Base-by-base conservation (phyloP, 768 basidiomycete genomes). In the Fibroporia radiculosa region DNA sequence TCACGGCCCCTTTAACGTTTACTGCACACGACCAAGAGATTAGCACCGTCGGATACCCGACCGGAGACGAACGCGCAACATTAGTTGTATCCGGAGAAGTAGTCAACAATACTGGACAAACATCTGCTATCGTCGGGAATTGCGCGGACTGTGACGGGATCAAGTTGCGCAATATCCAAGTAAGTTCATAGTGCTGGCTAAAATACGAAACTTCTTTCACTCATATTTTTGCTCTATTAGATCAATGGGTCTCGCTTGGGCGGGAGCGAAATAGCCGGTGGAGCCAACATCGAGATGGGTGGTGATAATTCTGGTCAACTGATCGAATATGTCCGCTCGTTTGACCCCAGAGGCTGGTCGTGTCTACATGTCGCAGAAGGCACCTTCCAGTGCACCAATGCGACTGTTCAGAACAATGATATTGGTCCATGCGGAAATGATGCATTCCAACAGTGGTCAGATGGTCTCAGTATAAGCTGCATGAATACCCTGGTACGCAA, bases 211-310 rank as follows among this genome's bases (percentile, higher is more conserved):
- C n/a, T 18, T 24, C 35, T 11, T 13, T 12, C 6, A 31, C 28
- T 35, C 4, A 36, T 37, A 26, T 16, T 40, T 40, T 26, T 26
- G 36, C 40, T 34, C 37, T 18, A 25, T 32, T 40, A 90, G 86
- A 75, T 92, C 49, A 75, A 91, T 55, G 88, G 89, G 12, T 77
- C 78, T 4, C 75, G 88, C 46, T 62, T 62, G 14, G 74, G 73
- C 20, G 76, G 69, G 6, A 52, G 70, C 31, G 73, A 80, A 1
- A 72, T 70, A 0, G 48, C 38, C 19, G 85, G 85, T 6, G 84
- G 83, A 0, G 88, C 74, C 19, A 89, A 88, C 54, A 87, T 92
- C 44, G 88, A 91, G 63, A 81, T 92, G 72, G 90, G 90, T 4
- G 90, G 88, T 8, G 55, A 69, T 16, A 91, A 84, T 50, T 66